Evolutionary conservation across 768 basidiomycete genomes (phyloP).

Genomic region (Amyloporia xantha): DNA sequence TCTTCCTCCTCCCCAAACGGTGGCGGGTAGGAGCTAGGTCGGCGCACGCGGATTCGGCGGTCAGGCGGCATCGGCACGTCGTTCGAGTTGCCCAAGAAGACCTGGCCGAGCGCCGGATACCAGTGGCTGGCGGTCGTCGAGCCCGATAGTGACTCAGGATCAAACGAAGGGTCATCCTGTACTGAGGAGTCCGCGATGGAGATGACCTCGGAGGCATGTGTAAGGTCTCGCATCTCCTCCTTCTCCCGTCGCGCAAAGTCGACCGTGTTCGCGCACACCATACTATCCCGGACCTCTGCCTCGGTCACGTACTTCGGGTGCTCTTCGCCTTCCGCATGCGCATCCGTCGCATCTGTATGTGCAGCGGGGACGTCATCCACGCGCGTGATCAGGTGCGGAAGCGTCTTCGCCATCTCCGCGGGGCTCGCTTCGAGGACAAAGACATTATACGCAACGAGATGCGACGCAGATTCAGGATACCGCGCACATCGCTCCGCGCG

Average conservation of each 20-base stretch:
- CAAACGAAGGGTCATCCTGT: constrained; percentile 2
- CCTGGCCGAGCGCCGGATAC: constrained; percentile 56
- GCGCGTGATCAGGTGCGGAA: constrained; percentile 50
- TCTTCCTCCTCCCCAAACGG: constrained; percentile 11
- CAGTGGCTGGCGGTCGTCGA: constrained; percentile 37
- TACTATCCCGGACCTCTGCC: constrained; percentile 4
- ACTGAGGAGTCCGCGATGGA: constrained; percentile 28
- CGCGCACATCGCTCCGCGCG: constrained; percentile 34
- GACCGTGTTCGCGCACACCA: constrained; percentile 48
- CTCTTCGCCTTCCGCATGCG: constrained; percentile 18
- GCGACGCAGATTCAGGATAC: constrained; percentile 14
- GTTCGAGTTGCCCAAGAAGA: constrained; percentile 76
- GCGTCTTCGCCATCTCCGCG: constrained; percentile 34
- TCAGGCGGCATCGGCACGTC: constrained; percentile 51
- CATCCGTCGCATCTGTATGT: constrained; percentile 29
- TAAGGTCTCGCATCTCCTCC: constrained; percentile 87
- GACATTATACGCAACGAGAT: constrained; percentile 60
- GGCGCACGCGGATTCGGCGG: constrained; percentile 12
- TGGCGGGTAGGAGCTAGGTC: background rate
- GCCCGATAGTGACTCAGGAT: constrained; percentile 18
- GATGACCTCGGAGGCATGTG: constrained; percentile 74
- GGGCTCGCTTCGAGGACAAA: constrained; percentile 62
- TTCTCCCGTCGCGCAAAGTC: constrained; percentile 80
- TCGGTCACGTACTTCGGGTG: background rate
- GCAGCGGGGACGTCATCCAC: constrained; percentile 33